Evolutionary conservation across 23 red algal species (phyloP).

Genomic region (Gracilaria caudata): DNA sequence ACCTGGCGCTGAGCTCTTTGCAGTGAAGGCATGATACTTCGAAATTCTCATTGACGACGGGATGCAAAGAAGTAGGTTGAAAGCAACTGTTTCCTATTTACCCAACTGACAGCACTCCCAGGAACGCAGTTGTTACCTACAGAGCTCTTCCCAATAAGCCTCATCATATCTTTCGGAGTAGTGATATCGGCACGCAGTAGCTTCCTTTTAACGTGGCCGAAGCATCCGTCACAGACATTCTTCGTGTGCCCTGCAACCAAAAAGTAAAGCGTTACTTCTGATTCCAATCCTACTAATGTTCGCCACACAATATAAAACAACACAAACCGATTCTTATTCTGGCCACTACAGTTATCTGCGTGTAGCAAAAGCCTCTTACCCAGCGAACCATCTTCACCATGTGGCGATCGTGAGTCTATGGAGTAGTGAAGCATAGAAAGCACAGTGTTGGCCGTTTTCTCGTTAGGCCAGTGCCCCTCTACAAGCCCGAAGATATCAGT

Average conservation of each 20-base stretch:
- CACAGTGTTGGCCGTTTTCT: slow-evolving; percentile 48
- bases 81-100: slow-evolving; percentile 32
- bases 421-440: slow-evolving; percentile 40
- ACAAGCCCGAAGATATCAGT: slow-evolving; percentile 12
- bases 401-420: neutral
- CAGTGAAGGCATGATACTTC: slow-evolving; percentile 39
- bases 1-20: too few relatives aligned
- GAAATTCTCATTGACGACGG: slow-evolving; percentile 8
- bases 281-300: neutral
- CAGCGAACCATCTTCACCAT: neutral
- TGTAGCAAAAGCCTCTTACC: neutral
- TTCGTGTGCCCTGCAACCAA: slow-evolving; percentile 44
- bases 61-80: slow-evolving; percentile 25
- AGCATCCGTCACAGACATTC: neutral
- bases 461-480: slow-evolving; percentile 63
- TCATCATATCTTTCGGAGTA: slow-evolving; percentile 29
- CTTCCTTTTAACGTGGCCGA: slow-evolving; percentile 29
- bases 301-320: slow-evolving; percentile 21
- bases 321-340: slow-evolving; percentile 45
- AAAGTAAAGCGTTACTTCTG: slow-evolving; percentile 3
- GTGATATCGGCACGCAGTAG: neutral
- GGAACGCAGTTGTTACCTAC: slow-evolving; percentile 24
- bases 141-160: slow-evolving; percentile 17
- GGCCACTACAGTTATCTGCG: slow-evolving; percentile 48
- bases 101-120: slow-evolving; percentile 9